Conservation (phyloP, 176 grass and related monocot species). For the Avena sativa region DNA sequence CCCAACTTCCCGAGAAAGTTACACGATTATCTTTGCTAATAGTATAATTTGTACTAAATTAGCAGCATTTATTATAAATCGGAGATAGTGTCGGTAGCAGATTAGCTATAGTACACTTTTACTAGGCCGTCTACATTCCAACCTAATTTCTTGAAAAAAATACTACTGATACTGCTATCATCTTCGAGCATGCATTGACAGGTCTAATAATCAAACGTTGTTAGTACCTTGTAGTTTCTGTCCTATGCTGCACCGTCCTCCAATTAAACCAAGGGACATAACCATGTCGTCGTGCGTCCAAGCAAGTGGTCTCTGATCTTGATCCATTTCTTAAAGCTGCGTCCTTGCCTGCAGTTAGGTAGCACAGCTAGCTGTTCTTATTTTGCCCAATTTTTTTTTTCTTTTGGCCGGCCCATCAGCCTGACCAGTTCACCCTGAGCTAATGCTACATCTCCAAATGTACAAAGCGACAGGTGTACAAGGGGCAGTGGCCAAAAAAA, state of each 20-base stretch:
- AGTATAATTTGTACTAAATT: too few relatives aligned
- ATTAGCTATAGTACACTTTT: too few relatives aligned
- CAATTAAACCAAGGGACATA: not conserved
- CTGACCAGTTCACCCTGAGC: too few relatives aligned
- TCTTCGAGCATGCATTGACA: not conserved
- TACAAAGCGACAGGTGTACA: slow-evolving; percentile 4
- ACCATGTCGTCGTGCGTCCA: slow-evolving; percentile 34
- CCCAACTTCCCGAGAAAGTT: slow-evolving; percentile 9
- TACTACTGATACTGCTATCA: too few relatives aligned
- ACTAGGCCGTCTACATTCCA: too few relatives aligned
- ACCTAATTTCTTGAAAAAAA: too few relatives aligned
- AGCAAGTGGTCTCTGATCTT: slow-evolving; percentile 29
- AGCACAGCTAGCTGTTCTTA: not conserved
- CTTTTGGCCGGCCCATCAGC: not conserved
- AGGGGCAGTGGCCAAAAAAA: not conserved
- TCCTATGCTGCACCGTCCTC: not conserved
- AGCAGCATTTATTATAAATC: too few relatives aligned
- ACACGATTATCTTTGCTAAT: not conserved
- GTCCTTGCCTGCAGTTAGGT: slow-evolving; percentile 1
- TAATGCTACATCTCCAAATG: too few relatives aligned
- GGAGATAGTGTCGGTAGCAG: too few relatives aligned
- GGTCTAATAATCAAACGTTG: not conserved
- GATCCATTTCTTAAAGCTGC: slow-evolving; percentile 18
- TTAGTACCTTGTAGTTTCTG: not conserved
- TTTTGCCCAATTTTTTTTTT: not conserved